Evolutionary conservation across 495 filamentous ascomycete genomes (phyloP), one percentile per base, ranked within the genome.

Genomic region (Aspergillus leporis): DNA sequence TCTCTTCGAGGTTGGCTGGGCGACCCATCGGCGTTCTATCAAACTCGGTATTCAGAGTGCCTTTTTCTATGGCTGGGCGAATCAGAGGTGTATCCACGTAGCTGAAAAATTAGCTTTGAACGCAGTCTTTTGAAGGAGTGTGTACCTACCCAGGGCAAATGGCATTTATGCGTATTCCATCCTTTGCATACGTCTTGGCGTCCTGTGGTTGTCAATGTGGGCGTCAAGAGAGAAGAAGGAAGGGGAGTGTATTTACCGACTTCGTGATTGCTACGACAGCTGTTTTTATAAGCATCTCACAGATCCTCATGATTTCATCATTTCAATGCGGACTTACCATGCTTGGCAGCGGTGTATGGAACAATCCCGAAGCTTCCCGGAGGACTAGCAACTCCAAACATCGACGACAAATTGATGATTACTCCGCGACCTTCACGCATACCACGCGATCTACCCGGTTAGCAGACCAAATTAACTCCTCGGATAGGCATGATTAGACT

Each of bases 1-100:
- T 78, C 62, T 92, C 89, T 5, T 83, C 78, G n/a, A 74, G 59
- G 5, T 73, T 70, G 18, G 86, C 88, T 56, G 87, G 74, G 2
- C 87, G 81, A 8, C 70, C 66, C n/a, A 83, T 54, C 14, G 88
- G 87, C 23, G 87, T 87, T 25, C 62, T 56, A 48, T 68, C 56
- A 8, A 68, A 51, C 32, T 65, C 55, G 19, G 30, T 30, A 1
- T 58, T 16, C 28, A 64, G 8, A 1, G 36, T 22, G 16, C 58
- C 52, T 10, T 13, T 31, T 23, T 49, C 49, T 21, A 53, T 43
- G 14, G 64, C 60, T n/a, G 8, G 9, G 13, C 48, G 48, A 7
- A 58, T 62, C 6, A 66, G 53, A 19, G 64, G 64, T 6, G 64
- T 66, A n/a, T 60, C 53, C 38, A 63, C 57, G 45, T 45, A 66